phyloP scores from a whole-genome alignment of 2,329 filamentous ascomycete species.

The Hypoxylon sp. region DNA sequence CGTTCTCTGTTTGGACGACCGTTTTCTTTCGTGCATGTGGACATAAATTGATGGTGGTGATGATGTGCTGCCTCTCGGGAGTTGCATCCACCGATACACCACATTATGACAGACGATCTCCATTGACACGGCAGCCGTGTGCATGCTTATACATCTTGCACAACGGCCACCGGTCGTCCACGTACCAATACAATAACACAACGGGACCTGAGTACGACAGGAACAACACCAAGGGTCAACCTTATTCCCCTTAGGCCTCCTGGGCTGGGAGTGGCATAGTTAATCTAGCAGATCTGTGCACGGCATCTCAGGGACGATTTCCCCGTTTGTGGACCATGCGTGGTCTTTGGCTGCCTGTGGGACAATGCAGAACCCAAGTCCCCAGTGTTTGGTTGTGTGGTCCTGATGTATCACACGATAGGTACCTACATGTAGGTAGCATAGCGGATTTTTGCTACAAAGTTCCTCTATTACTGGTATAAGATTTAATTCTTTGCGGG shows the following conservation, averaged over 20 bases:
- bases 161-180: not conserved
- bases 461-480: not conserved
- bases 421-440: conserved; percentile 15
- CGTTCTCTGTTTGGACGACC: not conserved
- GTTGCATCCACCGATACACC: conserved; percentile 9
- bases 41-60: not conserved
- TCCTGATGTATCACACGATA: conserved; percentile 29
- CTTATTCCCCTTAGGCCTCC: conserved; percentile 12
- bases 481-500: conserved; percentile 7
- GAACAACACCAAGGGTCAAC: conserved; percentile 17
- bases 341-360: conserved; percentile 10
- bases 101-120: not conserved
- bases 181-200: conserved; percentile 2
- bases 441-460: conserved; percentile 1
- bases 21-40: conserved; percentile 15
- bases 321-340: conserved; percentile 27
- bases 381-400: not conserved
- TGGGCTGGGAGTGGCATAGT: conserved; percentile 26
- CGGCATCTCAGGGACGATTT: conserved; percentile 34
- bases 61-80: conserved; percentile 12
- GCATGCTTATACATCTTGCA: not conserved
- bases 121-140: conserved; percentile 7
- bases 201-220: not conserved
- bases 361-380: conserved; percentile 11
- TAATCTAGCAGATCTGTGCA: conserved; percentile 39